Base-by-base conservation (phyloP, 768 basidiomycete genomes). In the Mrakia gelida region DNA sequence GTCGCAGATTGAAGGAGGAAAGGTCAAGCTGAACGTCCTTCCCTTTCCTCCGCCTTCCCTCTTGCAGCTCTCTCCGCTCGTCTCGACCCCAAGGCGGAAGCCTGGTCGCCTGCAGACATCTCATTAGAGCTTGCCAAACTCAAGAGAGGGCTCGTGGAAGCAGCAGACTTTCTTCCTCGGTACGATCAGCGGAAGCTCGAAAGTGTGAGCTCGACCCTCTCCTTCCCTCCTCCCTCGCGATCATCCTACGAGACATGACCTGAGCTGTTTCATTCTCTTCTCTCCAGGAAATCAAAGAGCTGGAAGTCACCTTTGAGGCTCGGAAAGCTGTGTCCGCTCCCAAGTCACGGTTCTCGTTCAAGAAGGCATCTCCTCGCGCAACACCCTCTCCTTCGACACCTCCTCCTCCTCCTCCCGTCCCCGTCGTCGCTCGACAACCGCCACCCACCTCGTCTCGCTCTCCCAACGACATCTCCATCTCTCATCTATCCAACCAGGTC, bases 131-230 rank as follows among this genome's bases (percentile, higher is more conserved):
- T 77, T 28, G 71, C 54, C 18, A 43, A 71, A 30, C 71, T 77
- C 38, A 70, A 68, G 11, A 34, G 34, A 61, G 56, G 15, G 2
- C 67, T 72, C 54, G 30, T 72, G 0, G 52, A 38, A 30, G 76
- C 76, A 1, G 30, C 49, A 13, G 70, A 52, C 34, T 77, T 61
- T n/a, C 71, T 77, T 8, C 76, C 76, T 26, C 34, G 59, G 32
- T 77, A 77, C 61, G 76, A 77, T 30, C 76, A 77, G 43, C 68
- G 76, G 3, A 70, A 77, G 67, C 56, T 63, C 28, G 76, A 77
- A 13, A 61, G 41, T 21, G 76, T 77, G 28, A 54, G 56, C 34
- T 18, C 23, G 45, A 43, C 28, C 56, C 49, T 73, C 21, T 34
- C 15, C 45, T 70, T 41, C 34, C 54, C 15, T 52, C 30, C 63